Evolutionary conservation across 2,329 filamentous ascomycete genomes (phyloP).

Genomic region (Curvularia eragrostidis): DNA sequence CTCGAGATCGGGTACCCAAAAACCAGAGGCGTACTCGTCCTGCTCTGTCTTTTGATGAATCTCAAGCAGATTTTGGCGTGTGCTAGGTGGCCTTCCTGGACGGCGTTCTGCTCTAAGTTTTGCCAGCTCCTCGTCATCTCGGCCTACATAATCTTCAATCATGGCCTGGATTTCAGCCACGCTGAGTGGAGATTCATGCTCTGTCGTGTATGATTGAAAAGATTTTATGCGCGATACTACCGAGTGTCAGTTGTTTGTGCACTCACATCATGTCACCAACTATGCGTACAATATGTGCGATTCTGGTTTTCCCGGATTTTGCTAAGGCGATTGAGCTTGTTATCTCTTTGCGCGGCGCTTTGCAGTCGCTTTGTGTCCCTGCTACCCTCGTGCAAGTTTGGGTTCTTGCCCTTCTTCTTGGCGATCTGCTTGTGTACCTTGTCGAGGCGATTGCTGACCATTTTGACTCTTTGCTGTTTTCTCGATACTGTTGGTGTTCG

Average conservation of each 20-base stretch:
- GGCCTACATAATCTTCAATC: conserved; percentile 59
- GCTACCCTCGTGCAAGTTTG: conserved; percentile 84
- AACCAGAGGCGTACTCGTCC: conserved; percentile 82
- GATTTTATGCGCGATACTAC: conserved; percentile 71
- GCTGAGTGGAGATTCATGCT: conserved; percentile 57
- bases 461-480: conserved; percentile 22
- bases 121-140: conserved; percentile 74
- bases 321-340: conserved; percentile 77
- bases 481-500: conserved; percentile 12
- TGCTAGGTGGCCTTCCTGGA: conserved; percentile 78
- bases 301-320: conserved; percentile 75
- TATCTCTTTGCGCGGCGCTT: conserved; percentile 79
- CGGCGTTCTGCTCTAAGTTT: conserved; percentile 72
- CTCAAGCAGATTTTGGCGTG: conserved; percentile 77
- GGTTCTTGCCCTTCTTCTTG: conserved; percentile 81
- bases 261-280: neutral
- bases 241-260: conserved; percentile 3
- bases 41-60: conserved; percentile 73
- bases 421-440: conserved; percentile 90
- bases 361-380: conserved; percentile 83
- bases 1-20: conserved; percentile 83
- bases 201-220: conserved; percentile 71
- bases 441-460: conserved; percentile 65
- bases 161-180: conserved; percentile 63
- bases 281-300: conserved; percentile 69